Percentiles rank a stretch among this genome's conserved stretches.
These are phyloP conservation scores for Fistulinella prunicolor DNA, from an alignment of 768 basidiomycete genomes.

Conservation along the genomic window DNA sequence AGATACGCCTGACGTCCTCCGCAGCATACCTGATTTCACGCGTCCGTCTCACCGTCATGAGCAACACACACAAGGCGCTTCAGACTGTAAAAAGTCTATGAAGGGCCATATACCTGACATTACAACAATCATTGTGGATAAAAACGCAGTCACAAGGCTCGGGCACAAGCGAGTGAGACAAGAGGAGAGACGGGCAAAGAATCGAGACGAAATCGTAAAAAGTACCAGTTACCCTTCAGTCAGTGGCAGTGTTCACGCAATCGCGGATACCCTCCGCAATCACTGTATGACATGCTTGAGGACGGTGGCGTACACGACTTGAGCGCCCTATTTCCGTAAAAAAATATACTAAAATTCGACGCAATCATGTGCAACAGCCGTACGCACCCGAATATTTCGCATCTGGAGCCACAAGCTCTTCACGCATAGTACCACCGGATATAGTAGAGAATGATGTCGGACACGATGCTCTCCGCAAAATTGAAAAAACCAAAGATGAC, in stretches of 20 bases:
- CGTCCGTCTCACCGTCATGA: too few species aligned
- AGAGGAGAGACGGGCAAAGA: neutral
- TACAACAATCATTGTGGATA: conserved; percentile 17
- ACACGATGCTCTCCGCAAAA: conserved; percentile 84
- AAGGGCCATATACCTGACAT: conserved; percentile 19
- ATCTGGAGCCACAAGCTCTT: conserved; percentile 96
- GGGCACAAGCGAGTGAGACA: neutral
- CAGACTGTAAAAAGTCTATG: conserved; percentile 28
- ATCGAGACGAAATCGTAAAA: neutral
- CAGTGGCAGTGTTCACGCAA: conserved; percentile 40
- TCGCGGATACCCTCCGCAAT: conserved; percentile 48
- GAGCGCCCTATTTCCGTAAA: conserved; percentile 87
- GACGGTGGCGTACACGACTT: conserved; percentile 69
- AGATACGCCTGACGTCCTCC: too few species aligned
- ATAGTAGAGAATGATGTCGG: conserved; percentile 85
- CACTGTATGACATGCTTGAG: conserved; percentile 73
- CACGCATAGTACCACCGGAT: conserved; percentile 92
- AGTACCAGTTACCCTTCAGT: conserved; percentile 29
- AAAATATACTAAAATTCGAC: neutral
- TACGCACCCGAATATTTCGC: conserved; percentile 75
- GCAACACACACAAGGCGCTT: too few species aligned
- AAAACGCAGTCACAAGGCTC: conserved; percentile 16
- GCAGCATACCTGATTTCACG: too few species aligned
- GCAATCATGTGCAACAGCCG: neutral
- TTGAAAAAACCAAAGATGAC: conserved; percentile 91